Percentiles rank a stretch among this genome's conserved stretches.
phyloP scores from a whole-genome alignment of 306 rosid genomes.

The Vigna radiata region DNA sequence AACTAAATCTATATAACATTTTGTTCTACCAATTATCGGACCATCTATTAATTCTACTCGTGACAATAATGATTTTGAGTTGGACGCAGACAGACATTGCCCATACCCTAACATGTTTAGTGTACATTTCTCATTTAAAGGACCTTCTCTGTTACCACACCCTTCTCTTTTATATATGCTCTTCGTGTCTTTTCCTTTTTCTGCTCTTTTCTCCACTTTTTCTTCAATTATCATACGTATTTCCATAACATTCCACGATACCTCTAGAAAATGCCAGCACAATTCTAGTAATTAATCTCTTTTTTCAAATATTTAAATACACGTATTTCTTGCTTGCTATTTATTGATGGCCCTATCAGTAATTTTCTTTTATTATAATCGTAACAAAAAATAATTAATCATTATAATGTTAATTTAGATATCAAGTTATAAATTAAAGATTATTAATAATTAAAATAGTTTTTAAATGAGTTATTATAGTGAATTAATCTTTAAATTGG shows the following conservation, averaged over 20 bases:
- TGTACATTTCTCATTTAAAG: conserved; percentile 16
- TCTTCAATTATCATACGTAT: conserved; percentile 36
- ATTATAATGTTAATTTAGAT: too few species aligned
- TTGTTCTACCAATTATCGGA: too few species aligned
- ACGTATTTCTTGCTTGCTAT: too few species aligned
- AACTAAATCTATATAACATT: too few species aligned
- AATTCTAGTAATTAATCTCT: background rate
- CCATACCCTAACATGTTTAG: conserved; percentile 19
- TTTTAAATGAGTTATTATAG: too few species aligned
- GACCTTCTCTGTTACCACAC: background rate
- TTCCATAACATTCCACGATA: background rate
- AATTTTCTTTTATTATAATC: too few species aligned
- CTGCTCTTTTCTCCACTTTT: conserved; percentile 26
- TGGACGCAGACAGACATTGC: conserved; percentile 13
- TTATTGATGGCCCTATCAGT: too few species aligned
- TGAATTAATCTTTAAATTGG: too few species aligned
- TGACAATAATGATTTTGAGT: background rate
- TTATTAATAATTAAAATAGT: too few species aligned
- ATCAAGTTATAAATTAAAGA: too few species aligned
- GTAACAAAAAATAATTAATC: too few species aligned
- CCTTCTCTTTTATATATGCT: background rate
- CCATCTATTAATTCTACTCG: too few species aligned
- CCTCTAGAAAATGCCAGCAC: conserved; percentile 14
- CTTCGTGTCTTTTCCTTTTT: conserved; percentile 44
- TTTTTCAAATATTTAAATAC: background rate